Evolutionary conservation across 225 moss, liverwort and hornwort genomes (phyloP).

Genomic region (Thuidium tamariscinum): DNA sequence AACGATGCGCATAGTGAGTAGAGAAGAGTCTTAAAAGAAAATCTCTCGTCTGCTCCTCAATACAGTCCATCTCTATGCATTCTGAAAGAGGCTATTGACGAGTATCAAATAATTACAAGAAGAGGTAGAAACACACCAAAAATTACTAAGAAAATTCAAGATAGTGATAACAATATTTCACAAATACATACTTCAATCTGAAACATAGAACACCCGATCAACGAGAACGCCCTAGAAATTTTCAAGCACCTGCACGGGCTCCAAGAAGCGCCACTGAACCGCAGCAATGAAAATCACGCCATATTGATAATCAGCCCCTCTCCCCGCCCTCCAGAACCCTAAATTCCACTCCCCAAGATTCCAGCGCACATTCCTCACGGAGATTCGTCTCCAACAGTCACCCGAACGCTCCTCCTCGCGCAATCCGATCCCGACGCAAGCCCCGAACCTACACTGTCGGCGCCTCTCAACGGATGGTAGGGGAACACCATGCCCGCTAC

Average conservation of each 20-base stretch:
- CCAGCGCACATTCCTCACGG: neutral
- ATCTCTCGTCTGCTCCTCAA: neutral
- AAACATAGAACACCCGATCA: neutral
- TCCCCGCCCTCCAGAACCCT: neutral
- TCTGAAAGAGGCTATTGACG: neutral
- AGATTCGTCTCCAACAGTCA: neutral
- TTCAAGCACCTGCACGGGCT: neutral
- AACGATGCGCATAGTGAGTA: neutral
- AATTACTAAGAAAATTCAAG: neutral
- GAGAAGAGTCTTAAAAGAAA: neutral
- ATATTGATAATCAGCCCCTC: neutral
- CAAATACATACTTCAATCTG: neutral
- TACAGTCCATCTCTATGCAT: neutral
- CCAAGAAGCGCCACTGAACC: neutral
- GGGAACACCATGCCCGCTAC: slow-evolving; percentile 17
- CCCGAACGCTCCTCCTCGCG: neutral
- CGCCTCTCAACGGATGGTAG: slow-evolving; percentile 23
- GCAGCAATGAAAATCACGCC: neutral
- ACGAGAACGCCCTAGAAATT: neutral
- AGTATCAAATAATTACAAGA: neutral
- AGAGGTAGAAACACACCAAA: neutral
- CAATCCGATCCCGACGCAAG: neutral
- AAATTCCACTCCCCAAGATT: neutral
- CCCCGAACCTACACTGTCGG: neutral
- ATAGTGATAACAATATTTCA: neutral